Base-by-base conservation (phyloP, 306 rosid species). In the Cucumis melo region DNA sequence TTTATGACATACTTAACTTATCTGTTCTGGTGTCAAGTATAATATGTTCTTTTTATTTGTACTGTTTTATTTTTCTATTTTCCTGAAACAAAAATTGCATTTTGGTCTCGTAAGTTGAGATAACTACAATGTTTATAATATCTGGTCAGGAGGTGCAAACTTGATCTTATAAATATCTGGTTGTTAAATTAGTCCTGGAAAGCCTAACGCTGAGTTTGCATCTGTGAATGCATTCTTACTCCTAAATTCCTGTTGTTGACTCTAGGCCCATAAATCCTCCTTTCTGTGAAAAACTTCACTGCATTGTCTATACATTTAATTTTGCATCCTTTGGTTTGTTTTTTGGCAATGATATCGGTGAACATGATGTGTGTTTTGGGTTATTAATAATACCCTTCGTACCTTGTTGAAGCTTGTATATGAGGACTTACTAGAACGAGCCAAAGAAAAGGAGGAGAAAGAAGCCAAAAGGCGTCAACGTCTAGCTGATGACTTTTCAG, bases 391-490 rank as follows among this genome's bases (percentile, higher is more conserved):
- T 39, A 19, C 75, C 21, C 16, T 67, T 65, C 29, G 4, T 67
- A 76, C 79, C 77, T 39, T 82, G 78, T 76, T 87, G 78, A 80
- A 95, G 99, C 91, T 92, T 80, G 78, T 87, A 85, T 90, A 65
- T 11, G 98, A 95, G 84, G 99, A 95, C 77, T 84, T 92, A 57
- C 73, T 90, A 75, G 99, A 92, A 77, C 89, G 96, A 78, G 96
- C 93, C 19, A 92, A 82, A 86, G 99, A 89, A 84, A 95, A 95
- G 83, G 99, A 92, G 86, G 97, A 90, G 88, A 95, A 95, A 88
- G 99, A 95, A 87, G 96, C 96, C 75, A 95, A 91, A 87, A 95
- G 91, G 83, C 99, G 96, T 44, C 98, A 90, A 77, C 98, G 99
- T 65, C 85, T 92, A 81, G 96, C 92, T 59, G 98, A 89, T 84